Evolutionary conservation across 805 yeast species (phyloP).

Genomic region (Lipomyces sp.): DNA sequence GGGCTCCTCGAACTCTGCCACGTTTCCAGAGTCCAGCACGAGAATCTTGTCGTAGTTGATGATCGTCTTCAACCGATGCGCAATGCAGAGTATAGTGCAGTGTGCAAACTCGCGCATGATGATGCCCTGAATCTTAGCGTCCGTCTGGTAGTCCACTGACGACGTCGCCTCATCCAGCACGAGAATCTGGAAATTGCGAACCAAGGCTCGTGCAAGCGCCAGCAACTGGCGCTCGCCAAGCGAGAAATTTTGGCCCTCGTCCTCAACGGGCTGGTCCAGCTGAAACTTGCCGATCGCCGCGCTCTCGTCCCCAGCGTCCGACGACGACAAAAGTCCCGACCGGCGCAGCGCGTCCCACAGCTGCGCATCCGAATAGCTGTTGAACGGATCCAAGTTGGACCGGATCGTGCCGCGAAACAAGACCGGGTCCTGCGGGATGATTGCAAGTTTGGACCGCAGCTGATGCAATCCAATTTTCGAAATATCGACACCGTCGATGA

Average conservation of each 20-base stretch:
- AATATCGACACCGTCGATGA: conserved; percentile 69
- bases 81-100: conserved; percentile 70
- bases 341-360: conserved; percentile 71
- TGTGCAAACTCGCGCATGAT: conserved; percentile 55
- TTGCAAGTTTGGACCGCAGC: conserved; percentile 68
- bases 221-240: conserved; percentile 69
- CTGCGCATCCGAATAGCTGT: conserved; percentile 50
- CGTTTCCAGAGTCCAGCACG: conserved; percentile 77
- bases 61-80: conserved; percentile 73
- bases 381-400: conserved; percentile 75
- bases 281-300: conserved; percentile 50
- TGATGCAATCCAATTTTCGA: conserved; percentile 61
- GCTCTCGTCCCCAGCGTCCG: conserved; percentile 36
- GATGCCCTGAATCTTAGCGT: conserved; percentile 58
- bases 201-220: conserved; percentile 69
- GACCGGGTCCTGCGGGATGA: conserved; percentile 89
- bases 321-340: conserved; percentile 37
- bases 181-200: conserved; percentile 57
- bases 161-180: conserved; percentile 77
- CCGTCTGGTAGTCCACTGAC: conserved; percentile 71
- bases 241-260: conserved; percentile 68
- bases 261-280: conserved; percentile 57
- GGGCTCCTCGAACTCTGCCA: conserved; percentile 67
- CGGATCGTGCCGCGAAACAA: conserved; percentile 76
- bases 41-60: conserved; percentile 71